Evolutionary conservation across 257 asterid genomes (phyloP).

Genomic region (Plantago major): DNA sequence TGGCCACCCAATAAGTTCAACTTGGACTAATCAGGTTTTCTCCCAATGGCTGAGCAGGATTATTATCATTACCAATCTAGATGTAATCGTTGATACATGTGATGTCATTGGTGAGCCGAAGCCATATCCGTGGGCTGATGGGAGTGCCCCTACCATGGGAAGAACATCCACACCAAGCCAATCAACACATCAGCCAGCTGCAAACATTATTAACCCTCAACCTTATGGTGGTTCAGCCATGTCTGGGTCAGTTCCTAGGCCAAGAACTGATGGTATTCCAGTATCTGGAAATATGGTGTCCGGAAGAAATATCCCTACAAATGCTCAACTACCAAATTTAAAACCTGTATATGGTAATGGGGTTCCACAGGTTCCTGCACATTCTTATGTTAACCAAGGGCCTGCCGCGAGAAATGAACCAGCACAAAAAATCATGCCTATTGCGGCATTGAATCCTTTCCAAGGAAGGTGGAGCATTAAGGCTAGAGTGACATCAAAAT

Average conservation of each 20-base stretch:
- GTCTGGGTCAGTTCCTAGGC: conserved; percentile 35
- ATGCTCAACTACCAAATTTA: conserved; percentile 31
- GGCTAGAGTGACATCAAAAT: conserved; percentile 84
- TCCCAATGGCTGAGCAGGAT: conserved; percentile 54
- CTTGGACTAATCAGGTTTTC: not conserved
- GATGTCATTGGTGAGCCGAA: conserved; percentile 72
- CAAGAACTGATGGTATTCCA: conserved; percentile 37
- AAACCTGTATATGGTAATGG: conserved; percentile 45
- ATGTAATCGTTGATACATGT: conserved; percentile 49
- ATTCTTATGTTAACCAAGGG: conserved; percentile 64
- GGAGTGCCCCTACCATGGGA: conserved; percentile 34
- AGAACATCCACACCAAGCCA: conserved; percentile 37
- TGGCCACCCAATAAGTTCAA: too few species aligned
- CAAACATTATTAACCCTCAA: conserved; percentile 24
- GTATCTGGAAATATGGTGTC: conserved; percentile 35
- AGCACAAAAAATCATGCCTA: conserved; percentile 68
- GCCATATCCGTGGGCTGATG: conserved; percentile 30
- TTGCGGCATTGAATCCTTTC: conserved; percentile 81
- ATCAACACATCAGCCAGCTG: conserved; percentile 40
- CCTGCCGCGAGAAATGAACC: conserved; percentile 83
- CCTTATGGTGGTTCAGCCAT: conserved; percentile 24
- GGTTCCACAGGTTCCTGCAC: conserved; percentile 38
- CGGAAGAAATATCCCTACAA: conserved; percentile 34
- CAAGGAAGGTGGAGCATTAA: conserved; percentile 89
- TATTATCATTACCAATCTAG: conserved; percentile 64